Percentiles rank a stretch among this genome's conserved stretches.
Evolutionary conservation across 2,329 filamentous ascomycete species (phyloP).

Genomic region (Blumeriella jaapii): DNA sequence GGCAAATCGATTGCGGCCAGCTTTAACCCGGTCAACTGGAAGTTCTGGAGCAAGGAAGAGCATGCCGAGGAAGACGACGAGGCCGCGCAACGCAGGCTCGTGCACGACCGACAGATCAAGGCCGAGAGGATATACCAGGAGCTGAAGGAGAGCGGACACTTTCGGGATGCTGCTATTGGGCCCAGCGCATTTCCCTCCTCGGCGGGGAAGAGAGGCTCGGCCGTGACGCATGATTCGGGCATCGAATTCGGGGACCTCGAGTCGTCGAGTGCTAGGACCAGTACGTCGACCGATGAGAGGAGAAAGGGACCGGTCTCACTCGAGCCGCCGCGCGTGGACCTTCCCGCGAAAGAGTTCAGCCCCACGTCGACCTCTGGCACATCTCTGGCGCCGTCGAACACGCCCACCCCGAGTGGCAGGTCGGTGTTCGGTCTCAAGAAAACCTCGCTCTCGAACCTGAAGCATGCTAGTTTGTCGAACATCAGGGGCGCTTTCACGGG

Average conservation of each 20-base stretch:
- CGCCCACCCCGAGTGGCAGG: conserved; percentile 11
- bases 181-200: background rate
- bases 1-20: conserved; percentile 41
- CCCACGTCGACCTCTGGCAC: conserved; percentile 11
- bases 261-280: conserved; percentile 3
- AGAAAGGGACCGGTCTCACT: conserved; percentile 18
- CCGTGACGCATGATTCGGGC: conserved; percentile 23
- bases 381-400: conserved; percentile 8
- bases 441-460: conserved; percentile 17
- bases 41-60: conserved; percentile 24
- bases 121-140: conserved; percentile 41
- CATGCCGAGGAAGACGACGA: conserved; percentile 23
- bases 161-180: conserved; percentile 21
- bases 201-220: background rate
- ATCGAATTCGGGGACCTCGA: conserved; percentile 15
- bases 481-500: conserved; percentile 14
- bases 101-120: conserved; percentile 32
- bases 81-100: conserved; percentile 31
- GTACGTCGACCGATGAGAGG: conserved; percentile 19
- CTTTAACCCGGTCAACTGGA: conserved; percentile 43
- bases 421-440: conserved; percentile 17
- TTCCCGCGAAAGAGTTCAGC: conserved; percentile 8
- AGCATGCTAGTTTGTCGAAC: conserved; percentile 13
- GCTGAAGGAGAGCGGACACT: conserved; percentile 39
- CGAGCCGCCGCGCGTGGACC: conserved; percentile 14